Evolutionary conservation across 2,329 filamentous ascomycete genomes (phyloP).

Genomic region (Zasmidium citrigriseum): DNA sequence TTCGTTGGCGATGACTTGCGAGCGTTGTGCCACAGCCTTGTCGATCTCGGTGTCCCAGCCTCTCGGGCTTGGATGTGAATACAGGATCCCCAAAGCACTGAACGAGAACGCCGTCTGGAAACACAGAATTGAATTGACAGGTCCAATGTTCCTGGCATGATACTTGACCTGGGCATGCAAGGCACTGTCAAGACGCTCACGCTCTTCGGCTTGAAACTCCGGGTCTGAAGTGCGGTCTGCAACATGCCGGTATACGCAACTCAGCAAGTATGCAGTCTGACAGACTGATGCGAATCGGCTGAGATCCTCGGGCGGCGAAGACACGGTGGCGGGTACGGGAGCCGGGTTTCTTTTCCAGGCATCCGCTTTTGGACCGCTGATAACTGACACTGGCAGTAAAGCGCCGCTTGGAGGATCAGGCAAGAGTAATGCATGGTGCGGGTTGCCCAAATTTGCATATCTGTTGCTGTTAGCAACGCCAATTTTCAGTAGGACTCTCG

Average conservation of each 20-base stretch:
- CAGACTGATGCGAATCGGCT: neutral
- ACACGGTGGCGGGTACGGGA: neutral
- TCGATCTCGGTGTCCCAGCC: neutral
- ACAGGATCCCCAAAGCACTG: neutral
- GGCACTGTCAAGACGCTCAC: neutral
- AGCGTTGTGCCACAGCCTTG: neutral
- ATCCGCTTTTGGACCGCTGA: neutral
- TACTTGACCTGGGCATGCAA: neutral
- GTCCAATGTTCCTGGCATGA: neutral
- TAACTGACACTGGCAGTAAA: neutral
- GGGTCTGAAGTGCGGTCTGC: neutral
- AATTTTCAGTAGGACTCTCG: neutral
- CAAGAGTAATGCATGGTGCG: neutral
- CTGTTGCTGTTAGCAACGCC: neutral
- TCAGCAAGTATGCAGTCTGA: neutral
- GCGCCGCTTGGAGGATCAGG: neutral
- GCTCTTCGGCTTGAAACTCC: neutral
- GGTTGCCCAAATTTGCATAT: neutral
- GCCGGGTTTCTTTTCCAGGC: neutral
- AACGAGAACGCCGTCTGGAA: neutral
- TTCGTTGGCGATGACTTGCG: neutral
- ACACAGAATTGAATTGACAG: neutral
- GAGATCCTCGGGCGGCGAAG: neutral
- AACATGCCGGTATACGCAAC: neutral
- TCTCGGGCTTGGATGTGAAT: neutral